phyloP scores from a whole-genome alignment of 164 flowering plant genomes.

The Nelumbo lutea region DNA sequence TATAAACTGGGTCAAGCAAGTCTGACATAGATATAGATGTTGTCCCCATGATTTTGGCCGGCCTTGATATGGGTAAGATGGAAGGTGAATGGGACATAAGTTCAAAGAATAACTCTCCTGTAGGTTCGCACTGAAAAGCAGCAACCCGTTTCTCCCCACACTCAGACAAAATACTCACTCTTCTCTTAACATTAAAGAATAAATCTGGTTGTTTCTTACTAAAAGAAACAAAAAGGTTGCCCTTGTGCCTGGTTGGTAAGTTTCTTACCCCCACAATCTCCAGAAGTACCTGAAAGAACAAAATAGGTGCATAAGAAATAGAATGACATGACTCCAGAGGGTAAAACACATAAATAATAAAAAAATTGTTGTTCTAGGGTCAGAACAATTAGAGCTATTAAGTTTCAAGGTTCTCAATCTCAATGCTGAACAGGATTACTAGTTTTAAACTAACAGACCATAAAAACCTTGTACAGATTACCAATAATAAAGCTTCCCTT shows the following conservation, averaged over 20 bases:
- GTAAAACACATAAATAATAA: too few species aligned
- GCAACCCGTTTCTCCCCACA: slow-evolving; percentile 66
- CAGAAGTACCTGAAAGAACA: slow-evolving; percentile 51
- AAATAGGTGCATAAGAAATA: too few species aligned
- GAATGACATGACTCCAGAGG: too few species aligned
- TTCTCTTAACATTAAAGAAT: slow-evolving; percentile 47
- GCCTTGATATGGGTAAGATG: slow-evolving; percentile 22
- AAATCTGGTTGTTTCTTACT: slow-evolving; percentile 68
- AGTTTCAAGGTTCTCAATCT: too few species aligned
- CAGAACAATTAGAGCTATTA: too few species aligned
- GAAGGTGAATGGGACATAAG: slow-evolving; percentile 45
- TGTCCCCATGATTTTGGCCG: slow-evolving; percentile 46
- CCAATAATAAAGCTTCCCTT: too few species aligned
- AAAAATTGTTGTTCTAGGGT: too few species aligned
- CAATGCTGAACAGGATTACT: too few species aligned
- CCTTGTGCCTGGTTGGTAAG: slow-evolving; percentile 61
- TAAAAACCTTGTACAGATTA: too few species aligned
- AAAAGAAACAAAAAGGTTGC: slow-evolving; percentile 48
- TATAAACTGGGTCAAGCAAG: slow-evolving; percentile 35
- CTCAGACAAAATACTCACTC: slow-evolving; percentile 52
- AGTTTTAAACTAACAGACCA: too few species aligned
- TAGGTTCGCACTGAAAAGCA: slow-evolving; percentile 71
- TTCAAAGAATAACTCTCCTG: slow-evolving; percentile 63
- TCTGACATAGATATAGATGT: slow-evolving; percentile 51
- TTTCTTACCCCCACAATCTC: slow-evolving; percentile 67